Base-by-base conservation (phyloP, 1,284 basidiomycete species). In the Tilletia setariae region DNA sequence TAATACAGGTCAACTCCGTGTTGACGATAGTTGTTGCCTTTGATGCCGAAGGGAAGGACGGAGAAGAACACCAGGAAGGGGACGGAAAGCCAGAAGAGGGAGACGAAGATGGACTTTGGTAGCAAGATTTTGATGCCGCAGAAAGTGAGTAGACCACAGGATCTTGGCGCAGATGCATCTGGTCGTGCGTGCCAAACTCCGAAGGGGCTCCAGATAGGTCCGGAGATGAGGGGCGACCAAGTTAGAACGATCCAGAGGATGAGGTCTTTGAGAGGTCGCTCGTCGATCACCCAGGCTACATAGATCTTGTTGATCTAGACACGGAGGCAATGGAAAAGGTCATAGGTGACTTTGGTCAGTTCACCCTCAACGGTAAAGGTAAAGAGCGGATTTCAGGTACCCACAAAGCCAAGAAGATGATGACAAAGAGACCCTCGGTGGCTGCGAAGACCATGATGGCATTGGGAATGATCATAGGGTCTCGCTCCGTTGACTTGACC, bases 391-490 rank as follows among this genome's bases (percentile, higher is more conserved):
- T 46, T 15, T 19, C n/a, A 2, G 47, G 25, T 30, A 59, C 53
- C 11, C 53, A 59, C 53, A 59, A 19, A 30, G 53, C 28, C 25
- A 59, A 25, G 53, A 59, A 59, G 4, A 59, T 9, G 28, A 59
- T 59, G 23, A 30, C 53, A 30, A 59, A 59, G 8, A 59, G 23
- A 25, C 53, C 53, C 23, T 59, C 53, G 21, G 53, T 30, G 28
- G 23, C 53, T 2, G 53, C 53, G 53, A 59, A 59, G 25, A 59
- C 32, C 53, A 59, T 59, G 53, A 59, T 59, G 19, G 53, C 53
- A 30, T 59, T 59, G 19, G 53, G 53, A 9, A 59, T 30, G 53
- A 59, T 30, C 19, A 59, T 21, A 25, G 53, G 53, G 25, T 30
- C 53, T 59, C 53, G 16, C 28, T 59, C 53, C 8, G 53, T 59